Evolutionary conservation across 495 filamentous ascomycete species (phyloP).

Genomic region (Glonium stellatum): DNA sequence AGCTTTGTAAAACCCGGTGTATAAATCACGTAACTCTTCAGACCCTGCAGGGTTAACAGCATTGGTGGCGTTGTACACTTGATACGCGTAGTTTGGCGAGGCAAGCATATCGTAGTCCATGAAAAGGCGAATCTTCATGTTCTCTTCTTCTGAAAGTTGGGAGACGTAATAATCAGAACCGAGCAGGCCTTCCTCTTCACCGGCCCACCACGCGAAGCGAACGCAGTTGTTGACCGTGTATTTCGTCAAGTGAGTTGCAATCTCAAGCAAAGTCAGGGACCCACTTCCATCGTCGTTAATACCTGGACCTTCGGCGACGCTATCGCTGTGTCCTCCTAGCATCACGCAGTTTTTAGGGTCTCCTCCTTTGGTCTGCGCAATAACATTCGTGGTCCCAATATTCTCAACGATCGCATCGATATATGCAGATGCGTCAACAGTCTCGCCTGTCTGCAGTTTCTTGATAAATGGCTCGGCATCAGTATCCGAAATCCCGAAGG

Average conservation of each 20-base stretch:
- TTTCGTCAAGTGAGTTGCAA: slow-evolving; percentile 53
- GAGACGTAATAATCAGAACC: slow-evolving; percentile 57
- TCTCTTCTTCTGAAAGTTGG: slow-evolving; percentile 42
- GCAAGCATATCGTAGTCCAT: slow-evolving; percentile 79
- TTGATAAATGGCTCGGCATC: slow-evolving; percentile 45
- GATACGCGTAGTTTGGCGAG: slow-evolving; percentile 62
- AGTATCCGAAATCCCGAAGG: slow-evolving; percentile 44
- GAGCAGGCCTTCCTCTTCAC: slow-evolving; percentile 61
- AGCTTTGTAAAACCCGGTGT: slow-evolving; percentile 53
- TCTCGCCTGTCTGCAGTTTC: slow-evolving; percentile 45
- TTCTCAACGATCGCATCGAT: slow-evolving; percentile 33
- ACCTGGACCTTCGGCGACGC: slow-evolving; percentile 54
- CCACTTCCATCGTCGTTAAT: slow-evolving; percentile 68
- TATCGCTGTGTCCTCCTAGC: slow-evolving; percentile 63
- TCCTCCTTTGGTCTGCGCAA: slow-evolving; percentile 59
- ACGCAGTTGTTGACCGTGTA: slow-evolving; percentile 59
- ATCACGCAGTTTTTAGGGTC: slow-evolving; percentile 59
- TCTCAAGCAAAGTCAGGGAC: slow-evolving; percentile 53
- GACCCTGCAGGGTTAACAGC: slow-evolving; percentile 55
- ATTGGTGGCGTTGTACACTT: slow-evolving; percentile 64
- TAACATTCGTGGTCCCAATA: slow-evolving; percentile 48
- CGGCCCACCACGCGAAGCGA: slow-evolving; percentile 64
- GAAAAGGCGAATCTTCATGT: slow-evolving; percentile 56
- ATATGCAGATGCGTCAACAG: slow-evolving; percentile 33
- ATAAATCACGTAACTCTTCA: slow-evolving; percentile 54